phyloP scores from a whole-genome alignment of 1,284 basidiomycete genomes.

The Trametes polyzona region DNA sequence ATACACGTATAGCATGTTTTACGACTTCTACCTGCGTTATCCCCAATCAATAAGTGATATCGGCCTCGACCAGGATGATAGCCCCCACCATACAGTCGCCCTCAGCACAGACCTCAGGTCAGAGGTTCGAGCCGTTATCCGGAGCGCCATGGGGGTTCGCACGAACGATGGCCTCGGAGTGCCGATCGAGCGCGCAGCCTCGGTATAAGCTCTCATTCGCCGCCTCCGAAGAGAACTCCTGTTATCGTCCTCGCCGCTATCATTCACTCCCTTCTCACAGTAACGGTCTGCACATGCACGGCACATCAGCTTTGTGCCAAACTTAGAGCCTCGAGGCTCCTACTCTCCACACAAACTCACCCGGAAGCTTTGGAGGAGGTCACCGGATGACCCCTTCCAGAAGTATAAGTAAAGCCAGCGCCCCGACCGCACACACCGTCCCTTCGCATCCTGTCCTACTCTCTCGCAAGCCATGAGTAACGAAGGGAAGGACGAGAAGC shows the following conservation, averaged over 20 bases:
- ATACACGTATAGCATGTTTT: background rate
- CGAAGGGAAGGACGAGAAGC: conserved; percentile 19
- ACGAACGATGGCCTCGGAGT: no score
- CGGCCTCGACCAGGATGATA: no score
- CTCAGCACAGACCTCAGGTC: no score
- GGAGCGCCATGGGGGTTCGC: no score
- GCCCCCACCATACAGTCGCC: no score
- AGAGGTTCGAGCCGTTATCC: no score
- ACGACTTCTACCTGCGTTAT: background rate
- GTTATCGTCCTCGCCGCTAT: conserved; percentile 8
- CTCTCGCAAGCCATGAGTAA: background rate
- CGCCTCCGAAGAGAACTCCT: background rate
- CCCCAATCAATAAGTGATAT: no score
- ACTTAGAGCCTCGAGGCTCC: background rate
- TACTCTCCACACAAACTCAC: background rate
- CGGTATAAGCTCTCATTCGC: conserved; percentile 1
- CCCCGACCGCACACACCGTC: background rate
- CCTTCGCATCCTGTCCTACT: background rate
- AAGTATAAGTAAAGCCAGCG: background rate
- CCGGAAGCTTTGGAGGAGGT: background rate
- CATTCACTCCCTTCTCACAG: background rate
- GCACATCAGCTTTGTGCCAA: conserved; percentile 2
- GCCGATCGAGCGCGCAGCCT: no score
- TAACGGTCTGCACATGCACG: no score
- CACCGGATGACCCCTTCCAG: conserved; percentile 8